phyloP scores from a whole-genome alignment of 345 rosid genomes.

The Eucalyptus microcorys region DNA sequence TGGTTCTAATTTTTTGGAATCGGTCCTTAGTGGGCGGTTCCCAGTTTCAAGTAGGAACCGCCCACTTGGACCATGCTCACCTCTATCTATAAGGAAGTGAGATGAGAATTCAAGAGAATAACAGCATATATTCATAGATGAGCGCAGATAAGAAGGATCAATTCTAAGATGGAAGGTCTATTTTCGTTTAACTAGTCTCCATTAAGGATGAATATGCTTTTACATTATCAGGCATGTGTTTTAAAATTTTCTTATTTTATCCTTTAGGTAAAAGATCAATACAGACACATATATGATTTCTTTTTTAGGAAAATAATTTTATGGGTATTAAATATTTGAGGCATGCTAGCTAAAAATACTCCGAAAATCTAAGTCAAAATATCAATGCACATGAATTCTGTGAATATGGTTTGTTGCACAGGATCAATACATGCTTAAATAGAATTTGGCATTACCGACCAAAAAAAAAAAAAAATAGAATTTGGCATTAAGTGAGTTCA shows the following conservation, averaged over 20 bases:
- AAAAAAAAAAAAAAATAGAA: too few species aligned
- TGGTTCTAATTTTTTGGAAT: too few species aligned
- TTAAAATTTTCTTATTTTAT: not conserved
- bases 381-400: not conserved
- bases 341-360: not conserved
- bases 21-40: rapidly evolving
- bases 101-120: not conserved
- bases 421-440: not conserved
- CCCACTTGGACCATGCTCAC: too few species aligned
- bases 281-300: not conserved
- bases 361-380: not conserved
- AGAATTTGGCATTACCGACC: not conserved
- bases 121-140: not conserved
- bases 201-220: not conserved
- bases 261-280: not conserved
- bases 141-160: not conserved
- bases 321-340: not conserved
- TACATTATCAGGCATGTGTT: not conserved
- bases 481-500: not conserved
- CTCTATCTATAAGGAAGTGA: not conserved
- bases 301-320: not conserved
- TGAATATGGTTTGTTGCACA: not conserved
- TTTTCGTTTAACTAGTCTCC: not conserved
- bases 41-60: too few species aligned
- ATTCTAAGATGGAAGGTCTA: not conserved